Percentiles rank a stretch among this genome's conserved stretches.
phyloP scores from a whole-genome alignment of 75 land plant species.

The Adiantum capillusveneris region DNA sequence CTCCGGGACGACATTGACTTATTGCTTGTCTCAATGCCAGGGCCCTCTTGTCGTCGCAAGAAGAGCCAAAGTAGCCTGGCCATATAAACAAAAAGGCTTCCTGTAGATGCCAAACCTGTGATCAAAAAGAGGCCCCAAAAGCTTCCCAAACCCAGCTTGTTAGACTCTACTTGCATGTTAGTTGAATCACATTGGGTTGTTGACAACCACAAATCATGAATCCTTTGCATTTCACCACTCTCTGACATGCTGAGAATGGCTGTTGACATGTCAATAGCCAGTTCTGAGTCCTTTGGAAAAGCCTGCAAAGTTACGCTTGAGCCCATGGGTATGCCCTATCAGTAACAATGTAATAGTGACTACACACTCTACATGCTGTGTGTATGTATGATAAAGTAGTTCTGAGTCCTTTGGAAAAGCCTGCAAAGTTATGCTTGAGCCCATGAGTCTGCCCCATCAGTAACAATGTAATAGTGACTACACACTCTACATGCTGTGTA shows the following conservation, averaged over 20 bases:
- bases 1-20: too few relatives aligned
- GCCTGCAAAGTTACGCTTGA: too few relatives aligned
- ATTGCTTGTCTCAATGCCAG: too few relatives aligned
- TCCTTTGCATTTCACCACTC: conserved; percentile 68
- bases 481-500: too few relatives aligned
- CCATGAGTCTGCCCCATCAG: too few relatives aligned
- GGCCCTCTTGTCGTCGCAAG: background rate
- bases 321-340: too few relatives aligned
- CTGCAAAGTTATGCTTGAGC: too few relatives aligned
- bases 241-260: conserved; percentile 75
- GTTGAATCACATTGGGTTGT: conserved; percentile 21
- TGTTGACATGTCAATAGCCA: conserved; percentile 79
- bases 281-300: conserved; percentile 66
- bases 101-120: conserved; percentile 12
- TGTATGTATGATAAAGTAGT: too few relatives aligned
- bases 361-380: too few relatives aligned
- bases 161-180: conserved; percentile 10
- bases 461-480: too few relatives aligned
- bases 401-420: conserved; percentile 80
- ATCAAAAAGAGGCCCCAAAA: conserved; percentile 26
- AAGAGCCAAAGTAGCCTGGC: background rate
- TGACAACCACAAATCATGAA: conserved; percentile 63
- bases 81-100: background rate
- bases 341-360: too few relatives aligned
- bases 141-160: conserved; percentile 2